Evolutionary conservation across 768 basidiomycete species (phyloP).

Genomic region (Tricholoma sp.): DNA sequence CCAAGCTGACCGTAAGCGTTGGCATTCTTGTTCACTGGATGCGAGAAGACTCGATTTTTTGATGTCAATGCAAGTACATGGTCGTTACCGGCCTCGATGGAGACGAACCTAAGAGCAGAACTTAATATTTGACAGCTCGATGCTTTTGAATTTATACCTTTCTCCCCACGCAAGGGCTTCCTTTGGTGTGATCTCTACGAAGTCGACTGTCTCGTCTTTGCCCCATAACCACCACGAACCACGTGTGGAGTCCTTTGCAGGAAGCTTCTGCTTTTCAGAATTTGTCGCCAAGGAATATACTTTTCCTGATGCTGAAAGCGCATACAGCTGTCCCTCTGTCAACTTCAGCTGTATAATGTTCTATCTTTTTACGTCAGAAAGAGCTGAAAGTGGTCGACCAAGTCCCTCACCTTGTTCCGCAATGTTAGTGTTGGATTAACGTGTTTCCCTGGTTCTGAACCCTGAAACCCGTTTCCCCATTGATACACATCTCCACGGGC

Average conservation of each 20-base stretch:
- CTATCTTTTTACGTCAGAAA: slow-evolving; percentile 30
- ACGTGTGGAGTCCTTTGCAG: slow-evolving; percentile 33
- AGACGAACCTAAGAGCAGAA: slow-evolving; percentile 48
- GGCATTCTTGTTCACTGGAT: slow-evolving; percentile 69
- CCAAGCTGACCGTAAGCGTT: slow-evolving; percentile 87
- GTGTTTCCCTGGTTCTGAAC: slow-evolving; percentile 20
- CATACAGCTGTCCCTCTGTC: slow-evolving; percentile 62
- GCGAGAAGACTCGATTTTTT: slow-evolving; percentile 70
- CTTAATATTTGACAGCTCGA: background rate
- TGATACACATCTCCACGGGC: slow-evolving; percentile 78
- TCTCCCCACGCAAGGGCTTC: slow-evolving; percentile 59
- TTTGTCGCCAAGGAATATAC: slow-evolving; percentile 66
- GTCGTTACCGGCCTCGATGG: slow-evolving; percentile 68
- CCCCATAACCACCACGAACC: slow-evolving; percentile 61
- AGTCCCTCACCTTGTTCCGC: slow-evolving; percentile 52
- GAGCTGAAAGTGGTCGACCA: background rate
- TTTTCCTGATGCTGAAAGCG: slow-evolving; percentile 71
- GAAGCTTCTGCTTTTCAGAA: slow-evolving; percentile 39
- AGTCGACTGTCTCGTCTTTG: slow-evolving; percentile 46
- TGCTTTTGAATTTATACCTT: slow-evolving; percentile 37
- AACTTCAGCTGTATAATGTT: slow-evolving; percentile 63
- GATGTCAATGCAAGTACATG: slow-evolving; percentile 73
- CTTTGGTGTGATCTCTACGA: slow-evolving; percentile 55
- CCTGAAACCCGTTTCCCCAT: slow-evolving; percentile 70
- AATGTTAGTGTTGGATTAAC: slow-evolving; percentile 48